Evolutionary conservation across 139 green algal genomes (phyloP).

Genomic region (Coccomyxa sp.): DNA sequence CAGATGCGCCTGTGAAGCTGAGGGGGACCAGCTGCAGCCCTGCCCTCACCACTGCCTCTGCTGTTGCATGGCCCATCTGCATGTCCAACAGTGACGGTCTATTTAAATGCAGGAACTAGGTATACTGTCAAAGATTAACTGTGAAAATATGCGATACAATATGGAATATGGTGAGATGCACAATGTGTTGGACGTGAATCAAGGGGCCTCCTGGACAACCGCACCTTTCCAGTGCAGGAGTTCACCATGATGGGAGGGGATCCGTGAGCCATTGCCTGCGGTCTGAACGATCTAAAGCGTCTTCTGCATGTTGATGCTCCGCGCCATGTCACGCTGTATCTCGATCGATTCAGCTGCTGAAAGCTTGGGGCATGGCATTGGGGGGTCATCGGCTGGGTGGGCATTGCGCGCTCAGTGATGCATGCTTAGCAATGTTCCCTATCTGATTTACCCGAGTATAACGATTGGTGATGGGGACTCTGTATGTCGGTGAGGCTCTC

Average conservation of each 20-base stretch:
- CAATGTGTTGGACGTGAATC: not conserved
- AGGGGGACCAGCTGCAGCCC: conserved; percentile 79
- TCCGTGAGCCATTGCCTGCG: too few relatives aligned
- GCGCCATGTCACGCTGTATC: too few relatives aligned
- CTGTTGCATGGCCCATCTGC: conserved; percentile 84
- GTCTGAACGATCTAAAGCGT: too few relatives aligned
- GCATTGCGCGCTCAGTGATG: too few relatives aligned
- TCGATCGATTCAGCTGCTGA: too few relatives aligned
- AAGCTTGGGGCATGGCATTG: too few relatives aligned
- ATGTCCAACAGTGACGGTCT: not conserved
- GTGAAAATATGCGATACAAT: not conserved
- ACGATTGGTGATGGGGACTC: too few relatives aligned
- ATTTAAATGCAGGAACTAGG: not conserved
- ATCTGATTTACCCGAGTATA: too few relatives aligned
- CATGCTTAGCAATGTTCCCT: too few relatives aligned
- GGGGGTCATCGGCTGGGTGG: too few relatives aligned
- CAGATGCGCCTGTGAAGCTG: conserved; percentile 60
- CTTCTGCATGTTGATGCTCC: too few relatives aligned
- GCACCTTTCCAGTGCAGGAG: conserved; percentile 77
- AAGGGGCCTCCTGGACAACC: not conserved
- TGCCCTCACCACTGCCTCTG: conserved; percentile 71
- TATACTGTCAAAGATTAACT: not conserved
- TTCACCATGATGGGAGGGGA: conserved; percentile 67
- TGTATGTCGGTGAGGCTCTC: too few relatives aligned
- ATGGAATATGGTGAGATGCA: not conserved